Percentiles rank a stretch among this genome's conserved stretches.
phyloP scores from a whole-genome alignment of 2,329 filamentous ascomycete genomes.

The Microsporum ferrugineum region DNA sequence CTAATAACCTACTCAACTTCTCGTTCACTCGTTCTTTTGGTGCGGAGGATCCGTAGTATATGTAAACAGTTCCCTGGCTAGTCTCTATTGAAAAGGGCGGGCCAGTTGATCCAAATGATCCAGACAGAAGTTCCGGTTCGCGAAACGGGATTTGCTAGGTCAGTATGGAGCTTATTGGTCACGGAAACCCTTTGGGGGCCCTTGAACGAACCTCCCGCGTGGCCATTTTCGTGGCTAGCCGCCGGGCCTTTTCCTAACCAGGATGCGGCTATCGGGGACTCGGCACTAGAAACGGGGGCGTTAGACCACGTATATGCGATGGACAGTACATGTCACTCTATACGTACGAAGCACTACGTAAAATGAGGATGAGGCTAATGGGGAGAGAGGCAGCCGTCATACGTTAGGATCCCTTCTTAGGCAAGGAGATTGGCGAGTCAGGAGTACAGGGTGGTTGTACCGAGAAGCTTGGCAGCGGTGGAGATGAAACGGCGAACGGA shows the following conservation, averaged over 20 bases:
- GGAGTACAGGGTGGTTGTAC: slow-evolving; percentile 1
- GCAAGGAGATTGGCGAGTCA: not conserved
- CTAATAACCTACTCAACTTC: not conserved
- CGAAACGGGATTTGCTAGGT: not conserved
- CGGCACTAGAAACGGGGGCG: not conserved
- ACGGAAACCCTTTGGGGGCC: not conserved
- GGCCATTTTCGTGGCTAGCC: not conserved
- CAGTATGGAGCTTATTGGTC: not conserved
- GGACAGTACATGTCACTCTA: not conserved
- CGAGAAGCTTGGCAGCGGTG: slow-evolving; percentile 3
- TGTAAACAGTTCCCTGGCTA: not conserved
- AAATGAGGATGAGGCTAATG: not conserved
- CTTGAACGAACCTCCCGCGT: not conserved
- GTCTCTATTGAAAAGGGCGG: not conserved
- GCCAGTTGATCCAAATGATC: not conserved
- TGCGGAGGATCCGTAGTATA: not conserved
- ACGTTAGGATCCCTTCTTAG: not conserved
- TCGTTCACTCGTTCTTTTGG: not conserved
- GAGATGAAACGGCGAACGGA: not conserved
- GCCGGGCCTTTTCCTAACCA: not conserved
- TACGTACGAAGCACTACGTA: not conserved
- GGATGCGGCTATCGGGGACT: not conserved
- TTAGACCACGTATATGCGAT: not conserved
- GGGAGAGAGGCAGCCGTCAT: not conserved
- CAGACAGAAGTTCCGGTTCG: not conserved